A percentile compares a stretch with the other conserved stretches of the same genome.
These are phyloP conservation scores for Agarophyton chilense DNA, from an alignment of 23 red algal genomes.

Conservation along the genomic window DNA sequence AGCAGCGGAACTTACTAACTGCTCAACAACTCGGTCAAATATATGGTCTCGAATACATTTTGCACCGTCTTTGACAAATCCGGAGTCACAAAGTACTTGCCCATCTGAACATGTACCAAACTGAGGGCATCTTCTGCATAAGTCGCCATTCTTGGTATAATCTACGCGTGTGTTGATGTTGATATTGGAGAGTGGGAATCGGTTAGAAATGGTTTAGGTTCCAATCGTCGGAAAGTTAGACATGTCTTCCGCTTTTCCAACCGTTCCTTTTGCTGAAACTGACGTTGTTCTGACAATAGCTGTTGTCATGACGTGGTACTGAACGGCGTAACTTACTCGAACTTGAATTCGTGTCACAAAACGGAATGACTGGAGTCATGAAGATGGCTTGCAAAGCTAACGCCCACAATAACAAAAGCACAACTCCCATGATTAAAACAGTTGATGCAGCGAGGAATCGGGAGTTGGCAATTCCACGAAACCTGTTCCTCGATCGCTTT, in stretches of 20 bases:
- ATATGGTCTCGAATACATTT: constrained; percentile 41
- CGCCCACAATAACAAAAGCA: neutral
- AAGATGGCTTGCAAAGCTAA: neutral
- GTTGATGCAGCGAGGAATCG: neutral
- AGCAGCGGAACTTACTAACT: neutral
- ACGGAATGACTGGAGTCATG: neutral
- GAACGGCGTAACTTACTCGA: constrained; percentile 33
- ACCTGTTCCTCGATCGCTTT: neutral
- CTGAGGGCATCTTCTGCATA: constrained; percentile 33
- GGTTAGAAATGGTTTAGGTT: too few relatives aligned
- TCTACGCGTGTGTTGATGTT: too few relatives aligned
- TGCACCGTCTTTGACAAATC: neutral
- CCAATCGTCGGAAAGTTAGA: too few relatives aligned
- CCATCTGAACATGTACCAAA: constrained; percentile 16
- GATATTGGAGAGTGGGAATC: too few relatives aligned
- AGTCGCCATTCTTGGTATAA: neutral
- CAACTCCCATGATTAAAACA: neutral
- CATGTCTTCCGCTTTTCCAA: neutral
- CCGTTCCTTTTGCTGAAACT: neutral
- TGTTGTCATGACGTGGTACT: too few relatives aligned
- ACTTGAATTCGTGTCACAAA: neutral
- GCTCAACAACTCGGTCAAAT: constrained; percentile 16
- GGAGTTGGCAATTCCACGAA: neutral
- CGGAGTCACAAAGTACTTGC: neutral
- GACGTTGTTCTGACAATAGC: neutral